Conservation (phyloP, 164 flowering plant genomes). For the Vitis labrusca region DNA sequence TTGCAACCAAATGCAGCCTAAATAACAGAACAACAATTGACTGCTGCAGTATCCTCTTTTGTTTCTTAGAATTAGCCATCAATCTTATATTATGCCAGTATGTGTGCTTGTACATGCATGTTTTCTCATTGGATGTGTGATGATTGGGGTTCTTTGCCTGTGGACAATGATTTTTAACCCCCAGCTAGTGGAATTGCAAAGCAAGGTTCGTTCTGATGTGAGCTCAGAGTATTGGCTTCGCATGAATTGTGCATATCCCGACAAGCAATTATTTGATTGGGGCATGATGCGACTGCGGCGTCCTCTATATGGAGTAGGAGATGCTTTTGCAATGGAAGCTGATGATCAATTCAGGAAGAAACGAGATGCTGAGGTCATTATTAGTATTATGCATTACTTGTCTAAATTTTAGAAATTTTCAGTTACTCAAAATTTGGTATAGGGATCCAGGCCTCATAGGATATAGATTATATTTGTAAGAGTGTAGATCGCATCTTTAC, state of each 20-base stretch:
- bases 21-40: background rate
- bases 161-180: slow-evolving; percentile 33
- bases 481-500: background rate
- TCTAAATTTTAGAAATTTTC: slow-evolving; percentile 1
- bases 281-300: slow-evolving; percentile 77
- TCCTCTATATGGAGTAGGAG: slow-evolving; percentile 75
- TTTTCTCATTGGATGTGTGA: slow-evolving; percentile 9
- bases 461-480: background rate
- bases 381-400: background rate
- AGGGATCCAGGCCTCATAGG: background rate
- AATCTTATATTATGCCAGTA: background rate
- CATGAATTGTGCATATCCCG: slow-evolving; percentile 71
- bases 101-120: background rate
- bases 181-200: slow-evolving; percentile 87
- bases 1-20: background rate
- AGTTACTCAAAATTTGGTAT: background rate
- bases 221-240: slow-evolving; percentile 88
- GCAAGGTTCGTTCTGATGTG: slow-evolving; percentile 79
- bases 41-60: background rate
- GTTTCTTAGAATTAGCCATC: background rate
- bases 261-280: slow-evolving; percentile 85
- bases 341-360: slow-evolving; percentile 88
- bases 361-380: slow-evolving; percentile 82
- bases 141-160: slow-evolving; percentile 36
- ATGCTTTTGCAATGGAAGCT: slow-evolving; percentile 74